phyloP scores from a whole-genome alignment of 176 grass and related monocot species.

The Pontederia paniculata region DNA sequence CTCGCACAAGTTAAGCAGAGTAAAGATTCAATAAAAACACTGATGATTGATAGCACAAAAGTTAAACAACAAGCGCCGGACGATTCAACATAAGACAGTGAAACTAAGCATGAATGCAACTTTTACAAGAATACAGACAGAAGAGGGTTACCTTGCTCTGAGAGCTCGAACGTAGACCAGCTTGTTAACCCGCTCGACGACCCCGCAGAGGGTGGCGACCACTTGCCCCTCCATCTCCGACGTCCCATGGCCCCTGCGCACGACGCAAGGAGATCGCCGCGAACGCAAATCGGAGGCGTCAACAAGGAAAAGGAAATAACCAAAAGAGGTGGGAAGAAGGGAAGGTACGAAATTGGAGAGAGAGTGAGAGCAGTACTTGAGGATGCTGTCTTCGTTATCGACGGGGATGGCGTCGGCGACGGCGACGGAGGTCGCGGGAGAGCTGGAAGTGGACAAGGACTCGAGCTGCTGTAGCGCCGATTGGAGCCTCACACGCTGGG shows the following conservation, averaged over 20 bases:
- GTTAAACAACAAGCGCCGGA: neutral
- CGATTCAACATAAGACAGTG: neutral
- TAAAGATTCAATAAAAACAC: neutral
- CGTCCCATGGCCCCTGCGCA: slow-evolving; percentile 74
- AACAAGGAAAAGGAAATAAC: neutral
- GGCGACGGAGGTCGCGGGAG: slow-evolving; percentile 40
- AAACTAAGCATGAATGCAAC: neutral
- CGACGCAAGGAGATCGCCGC: neutral
- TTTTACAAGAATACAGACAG: neutral
- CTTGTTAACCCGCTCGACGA: slow-evolving; percentile 91
- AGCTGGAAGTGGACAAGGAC: slow-evolving; percentile 21
- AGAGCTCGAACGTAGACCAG: slow-evolving; percentile 79
- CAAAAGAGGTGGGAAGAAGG: neutral
- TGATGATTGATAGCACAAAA: neutral
- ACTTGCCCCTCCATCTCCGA: slow-evolving; percentile 64
- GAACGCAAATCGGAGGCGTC: neutral
- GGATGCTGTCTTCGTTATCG: slow-evolving; percentile 88
- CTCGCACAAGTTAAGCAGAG: neutral
- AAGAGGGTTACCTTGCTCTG: slow-evolving; percentile 42
- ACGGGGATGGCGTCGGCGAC: slow-evolving; percentile 72
- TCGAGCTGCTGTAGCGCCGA: slow-evolving; percentile 61
- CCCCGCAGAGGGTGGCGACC: slow-evolving; percentile 76
- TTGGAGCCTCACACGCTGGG: slow-evolving; percentile 76
- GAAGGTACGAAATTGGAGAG: neutral
- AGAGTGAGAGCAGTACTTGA: slow-evolving; percentile 38